Conservation (phyloP, 192 early-diverging fungal species). For the Umbelopsis vinacea region DNA sequence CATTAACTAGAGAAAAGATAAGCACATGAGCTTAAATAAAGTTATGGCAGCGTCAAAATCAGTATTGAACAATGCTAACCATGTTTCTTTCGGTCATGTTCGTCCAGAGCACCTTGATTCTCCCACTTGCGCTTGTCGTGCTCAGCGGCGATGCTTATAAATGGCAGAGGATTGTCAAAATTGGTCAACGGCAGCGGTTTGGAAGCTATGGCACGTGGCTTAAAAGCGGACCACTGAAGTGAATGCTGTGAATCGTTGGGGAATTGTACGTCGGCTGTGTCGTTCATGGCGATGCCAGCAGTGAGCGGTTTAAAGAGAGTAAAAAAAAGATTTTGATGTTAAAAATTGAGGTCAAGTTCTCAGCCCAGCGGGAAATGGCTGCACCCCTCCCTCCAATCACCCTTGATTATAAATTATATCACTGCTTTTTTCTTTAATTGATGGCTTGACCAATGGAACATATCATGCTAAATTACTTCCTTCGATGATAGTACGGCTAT, state of each 20-base stretch:
- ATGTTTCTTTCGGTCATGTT: constrained; percentile 3
- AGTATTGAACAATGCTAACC: background rate
- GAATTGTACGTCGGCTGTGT: background rate
- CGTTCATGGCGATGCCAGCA: background rate
- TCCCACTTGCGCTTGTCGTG: constrained; percentile 5
- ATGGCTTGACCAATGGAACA: too few relatives aligned
- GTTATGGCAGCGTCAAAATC: background rate
- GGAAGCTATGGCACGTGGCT: constrained; percentile 17
- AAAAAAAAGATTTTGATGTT: background rate
- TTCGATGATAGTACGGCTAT: too few relatives aligned
- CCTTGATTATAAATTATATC: too few relatives aligned
- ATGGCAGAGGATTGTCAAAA: constrained; percentile 15
- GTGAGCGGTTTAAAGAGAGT: background rate
- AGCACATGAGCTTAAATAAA: background rate
- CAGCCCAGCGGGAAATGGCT: too few relatives aligned
- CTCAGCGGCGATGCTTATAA: background rate
- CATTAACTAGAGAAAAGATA: background rate
- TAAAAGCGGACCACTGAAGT: constrained; percentile 18
- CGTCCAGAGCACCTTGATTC: background rate
- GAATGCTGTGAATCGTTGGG: background rate
- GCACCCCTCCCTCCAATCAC: too few relatives aligned
- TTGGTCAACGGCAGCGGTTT: background rate
- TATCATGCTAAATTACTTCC: too few relatives aligned
- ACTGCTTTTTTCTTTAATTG: too few relatives aligned
- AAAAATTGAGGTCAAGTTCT: too few relatives aligned